Conservation (phyloP, 352 stramenopile genomes). For the Phytophthora quininea region DNA sequence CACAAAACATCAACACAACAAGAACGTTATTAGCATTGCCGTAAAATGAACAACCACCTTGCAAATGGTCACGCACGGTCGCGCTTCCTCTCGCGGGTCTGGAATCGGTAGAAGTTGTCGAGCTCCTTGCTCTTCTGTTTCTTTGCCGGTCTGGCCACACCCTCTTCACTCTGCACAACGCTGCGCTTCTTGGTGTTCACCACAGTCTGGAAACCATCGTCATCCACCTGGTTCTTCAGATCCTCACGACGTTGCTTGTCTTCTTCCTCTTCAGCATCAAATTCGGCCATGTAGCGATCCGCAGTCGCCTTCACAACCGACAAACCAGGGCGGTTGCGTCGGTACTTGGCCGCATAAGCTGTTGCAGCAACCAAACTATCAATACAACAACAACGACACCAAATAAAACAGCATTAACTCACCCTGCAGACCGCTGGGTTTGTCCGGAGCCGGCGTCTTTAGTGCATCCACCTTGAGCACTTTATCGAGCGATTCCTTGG, state of each 20-base stretch:
- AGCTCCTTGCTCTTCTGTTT: constrained; percentile 87
- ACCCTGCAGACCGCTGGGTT: constrained; percentile 45
- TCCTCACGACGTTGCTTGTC: constrained; percentile 66
- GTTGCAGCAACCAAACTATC: not conserved
- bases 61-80: constrained; percentile 57
- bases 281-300: constrained; percentile 79
- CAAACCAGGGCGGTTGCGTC: constrained; percentile 67
- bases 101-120: constrained; percentile 87
- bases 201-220: constrained; percentile 84
- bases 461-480: constrained; percentile 51
- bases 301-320: constrained; percentile 67
- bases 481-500: constrained; percentile 56
- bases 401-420: not conserved
- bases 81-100: constrained; percentile 87
- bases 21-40: constrained; percentile 4
- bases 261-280: constrained; percentile 74
- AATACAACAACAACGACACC: constrained; percentile 1
- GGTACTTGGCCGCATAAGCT: constrained; percentile 71
- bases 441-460: constrained; percentile 32
- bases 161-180: constrained; percentile 50
- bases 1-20: constrained; percentile 17
- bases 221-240: constrained; percentile 80
- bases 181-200: constrained; percentile 85
- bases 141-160: constrained; percentile 65
- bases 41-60: not conserved